Percentiles rank a stretch among this genome's conserved stretches.
Conservation (phyloP, 148 eudicot species). For the Vaccinium macrocarpon region DNA sequence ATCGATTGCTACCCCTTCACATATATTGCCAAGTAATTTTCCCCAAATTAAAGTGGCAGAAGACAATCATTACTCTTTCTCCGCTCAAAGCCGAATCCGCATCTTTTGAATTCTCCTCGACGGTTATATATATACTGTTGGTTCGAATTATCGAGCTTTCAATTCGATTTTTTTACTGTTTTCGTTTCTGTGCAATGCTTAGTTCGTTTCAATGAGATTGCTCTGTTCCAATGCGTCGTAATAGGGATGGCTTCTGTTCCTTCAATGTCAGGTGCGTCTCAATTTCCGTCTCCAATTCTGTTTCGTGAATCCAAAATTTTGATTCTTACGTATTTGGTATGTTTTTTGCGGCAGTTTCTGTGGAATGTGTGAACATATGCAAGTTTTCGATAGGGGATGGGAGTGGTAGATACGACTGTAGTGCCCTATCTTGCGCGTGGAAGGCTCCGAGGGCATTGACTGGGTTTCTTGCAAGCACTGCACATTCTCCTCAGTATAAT, state of each 20-base stretch:
- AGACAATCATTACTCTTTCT: not conserved
- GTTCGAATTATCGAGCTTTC: not conserved
- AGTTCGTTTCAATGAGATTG: slow-evolving; percentile 25
- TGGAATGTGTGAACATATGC: slow-evolving; percentile 78
- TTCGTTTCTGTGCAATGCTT: slow-evolving; percentile 22
- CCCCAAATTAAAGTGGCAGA: not conserved
- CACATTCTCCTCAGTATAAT: slow-evolving; percentile 38
- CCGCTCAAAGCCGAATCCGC: slow-evolving; percentile 1
- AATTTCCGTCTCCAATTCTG: not conserved
- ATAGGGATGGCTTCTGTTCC: slow-evolving; percentile 72
- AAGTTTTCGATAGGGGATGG: slow-evolving; percentile 57
- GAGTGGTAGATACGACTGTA: slow-evolving; percentile 65
- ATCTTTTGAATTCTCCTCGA: slow-evolving; percentile 11
- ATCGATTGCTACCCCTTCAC: slow-evolving; percentile 6
- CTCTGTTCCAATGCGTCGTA: slow-evolving; percentile 47
- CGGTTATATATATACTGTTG: not conserved
- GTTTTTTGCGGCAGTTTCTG: slow-evolving; percentile 46
- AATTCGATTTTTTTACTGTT: not conserved
- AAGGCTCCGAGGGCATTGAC: slow-evolving; percentile 87
- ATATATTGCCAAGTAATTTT: slow-evolving; percentile 15
- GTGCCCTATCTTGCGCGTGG: slow-evolving; percentile 78
- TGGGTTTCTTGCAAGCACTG: slow-evolving; percentile 78
- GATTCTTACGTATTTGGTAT: not conserved
- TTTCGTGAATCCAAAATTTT: not conserved
- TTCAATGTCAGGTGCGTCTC: slow-evolving; percentile 51